Evolutionary conservation across 257 asterid genomes (phyloP), one percentile per base, ranked within the genome.

Genomic region (Leonotis leonurus): DNA sequence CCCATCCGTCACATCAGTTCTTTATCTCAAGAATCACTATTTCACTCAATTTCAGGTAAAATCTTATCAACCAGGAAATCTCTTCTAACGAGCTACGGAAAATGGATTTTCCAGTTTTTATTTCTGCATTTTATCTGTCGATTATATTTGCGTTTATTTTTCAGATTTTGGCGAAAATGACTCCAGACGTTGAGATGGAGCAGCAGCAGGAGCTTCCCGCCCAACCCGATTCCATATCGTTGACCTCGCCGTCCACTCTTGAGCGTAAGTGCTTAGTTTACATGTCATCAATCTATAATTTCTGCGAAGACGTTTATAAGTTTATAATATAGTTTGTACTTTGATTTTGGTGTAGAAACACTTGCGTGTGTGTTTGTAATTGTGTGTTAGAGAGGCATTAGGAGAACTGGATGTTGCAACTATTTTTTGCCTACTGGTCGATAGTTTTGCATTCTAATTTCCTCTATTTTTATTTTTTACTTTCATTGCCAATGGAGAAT

Each of bases 151-250:
- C 72, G n/a, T 48, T 70, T 11, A 25, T 77, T 73, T 69, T 75
- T 46, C 80, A 83, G 85, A 22, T 77, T 45, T 49, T 65, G 62
- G 54, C 66, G 12, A 79, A 67, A 41, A 81, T 83, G 95, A 81
- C 90, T 73, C 88, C 80, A 76, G 97, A 87, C 44, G 81, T 81
- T 62, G 93, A 85, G 73, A 87, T 87, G 95, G n/a, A n/a, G n/a
- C n/a, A n/a, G n/a, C n/a, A n/a, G n/a, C n/a, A n/a, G 76, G 87
- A 83, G 54, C 80, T 5, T 21, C 49, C 75, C 11, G 84, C 83
- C 50, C 71, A 85, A 26, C 72, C 93, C 67, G 69, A 77, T 65
- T 68, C 85, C 14, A 58, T 74, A 30, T 11, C 83, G 40, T 51
- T 80, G 25, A 27, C 73, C 57, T 55, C 64, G 33, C 83, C 83